Percentiles rank a stretch among this genome's conserved stretches.
Conservation (phyloP, 2,329 filamentous ascomycete species). For the Aspergillus novofumigatus region DNA sequence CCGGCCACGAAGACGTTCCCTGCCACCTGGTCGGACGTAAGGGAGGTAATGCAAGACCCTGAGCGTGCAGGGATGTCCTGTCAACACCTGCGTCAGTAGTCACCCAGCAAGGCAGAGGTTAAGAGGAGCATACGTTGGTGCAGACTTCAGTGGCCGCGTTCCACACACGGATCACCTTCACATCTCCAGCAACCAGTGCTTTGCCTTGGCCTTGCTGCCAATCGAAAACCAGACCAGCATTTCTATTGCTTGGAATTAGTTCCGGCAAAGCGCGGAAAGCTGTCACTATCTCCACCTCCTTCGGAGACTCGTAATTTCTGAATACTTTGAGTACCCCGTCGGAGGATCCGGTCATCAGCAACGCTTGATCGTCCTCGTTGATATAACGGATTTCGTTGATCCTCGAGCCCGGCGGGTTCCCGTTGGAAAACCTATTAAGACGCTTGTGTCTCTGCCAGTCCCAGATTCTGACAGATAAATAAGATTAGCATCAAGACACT, state of each 20-base stretch:
- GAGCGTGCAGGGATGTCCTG: constrained; percentile 89
- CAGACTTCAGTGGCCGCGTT: constrained; percentile 91
- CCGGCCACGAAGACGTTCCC: constrained; percentile 94
- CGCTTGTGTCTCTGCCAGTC: constrained; percentile 79
- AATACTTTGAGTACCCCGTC: constrained; percentile 94
- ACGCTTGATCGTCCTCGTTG: constrained; percentile 94
- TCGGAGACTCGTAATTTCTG: constrained; percentile 78
- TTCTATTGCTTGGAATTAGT: constrained; percentile 88
- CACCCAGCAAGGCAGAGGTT: neutral
- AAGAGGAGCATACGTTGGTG: constrained; percentile 53
- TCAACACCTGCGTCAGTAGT: constrained; percentile 3
- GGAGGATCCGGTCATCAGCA: constrained; percentile 90
- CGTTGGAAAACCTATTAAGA: constrained; percentile 85
- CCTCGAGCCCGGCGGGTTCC: constrained; percentile 82
- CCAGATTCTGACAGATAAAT: constrained; percentile 59
- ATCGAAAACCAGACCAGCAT: constrained; percentile 93
- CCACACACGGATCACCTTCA: constrained; percentile 94
- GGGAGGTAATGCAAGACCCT: constrained; percentile 88
- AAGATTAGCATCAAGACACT: constrained; percentile 4
- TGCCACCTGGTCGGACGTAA: constrained; percentile 97
- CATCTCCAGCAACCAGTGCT: constrained; percentile 91
- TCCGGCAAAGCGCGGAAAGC: constrained; percentile 90
- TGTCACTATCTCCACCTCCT: constrained; percentile 77
- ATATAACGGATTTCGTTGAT: constrained; percentile 97
- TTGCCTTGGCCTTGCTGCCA: constrained; percentile 98